Percentiles rank a stretch among this genome's conserved stretches.
phyloP scores from a whole-genome alignment of 2,329 filamentous ascomycete genomes.

The Beauveria rudraprayagi region DNA sequence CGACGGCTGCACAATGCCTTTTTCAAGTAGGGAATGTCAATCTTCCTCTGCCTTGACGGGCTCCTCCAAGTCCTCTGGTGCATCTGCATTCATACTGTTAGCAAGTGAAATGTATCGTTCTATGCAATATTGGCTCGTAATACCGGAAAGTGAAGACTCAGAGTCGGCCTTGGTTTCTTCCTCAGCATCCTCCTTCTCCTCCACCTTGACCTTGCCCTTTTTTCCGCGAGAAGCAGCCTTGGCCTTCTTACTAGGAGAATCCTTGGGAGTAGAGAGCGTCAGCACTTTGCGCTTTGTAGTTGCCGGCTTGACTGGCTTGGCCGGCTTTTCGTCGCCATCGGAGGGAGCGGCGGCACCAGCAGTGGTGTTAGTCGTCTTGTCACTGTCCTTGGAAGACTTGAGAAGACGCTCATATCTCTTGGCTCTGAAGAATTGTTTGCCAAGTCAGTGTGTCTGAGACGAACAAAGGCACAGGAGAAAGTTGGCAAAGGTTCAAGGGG shows the following conservation, averaged over 20 bases:
- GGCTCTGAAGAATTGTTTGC: conserved; percentile 34
- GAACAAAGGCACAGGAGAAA: too few relatives aligned
- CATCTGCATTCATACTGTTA: background rate
- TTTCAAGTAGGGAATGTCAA: background rate
- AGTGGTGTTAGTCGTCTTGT: conserved; percentile 6
- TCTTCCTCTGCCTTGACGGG: background rate
- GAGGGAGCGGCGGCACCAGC: conserved; percentile 7
- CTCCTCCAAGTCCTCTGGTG: background rate
- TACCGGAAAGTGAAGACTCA: conserved; percentile 21
- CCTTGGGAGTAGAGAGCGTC: conserved; percentile 14
- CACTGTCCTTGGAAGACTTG: conserved; percentile 45
- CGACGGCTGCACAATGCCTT: background rate
- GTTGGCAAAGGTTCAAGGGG: too few relatives aligned
- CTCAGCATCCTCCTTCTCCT: conserved; percentile 15
- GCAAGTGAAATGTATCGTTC: background rate
- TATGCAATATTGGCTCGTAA: background rate
- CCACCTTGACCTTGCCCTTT: conserved; percentile 11
- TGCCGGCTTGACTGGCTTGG: background rate
- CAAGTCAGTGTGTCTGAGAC: background rate
- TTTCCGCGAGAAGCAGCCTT: conserved; percentile 17
- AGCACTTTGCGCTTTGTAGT: conserved; percentile 9
- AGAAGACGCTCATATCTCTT: conserved; percentile 62
- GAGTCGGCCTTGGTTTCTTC: conserved; percentile 17
- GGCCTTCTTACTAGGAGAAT: conserved; percentile 19
- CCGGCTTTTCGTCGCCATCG: conserved; percentile 4